Percentiles rank a stretch among this genome's conserved stretches.
phyloP scores from a whole-genome alignment of 306 rosid species.

The Inga oerstediana region DNA sequence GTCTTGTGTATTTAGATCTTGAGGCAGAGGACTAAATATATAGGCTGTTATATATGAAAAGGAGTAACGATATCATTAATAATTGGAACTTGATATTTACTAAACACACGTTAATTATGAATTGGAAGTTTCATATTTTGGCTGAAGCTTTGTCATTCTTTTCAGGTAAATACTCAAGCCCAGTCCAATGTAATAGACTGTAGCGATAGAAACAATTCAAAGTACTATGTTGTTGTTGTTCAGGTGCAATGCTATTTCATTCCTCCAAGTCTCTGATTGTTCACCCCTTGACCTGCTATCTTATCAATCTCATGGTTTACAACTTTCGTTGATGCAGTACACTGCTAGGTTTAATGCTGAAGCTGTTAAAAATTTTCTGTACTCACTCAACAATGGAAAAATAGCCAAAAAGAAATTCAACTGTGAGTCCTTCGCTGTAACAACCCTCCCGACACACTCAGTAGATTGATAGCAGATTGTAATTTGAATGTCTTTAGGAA shows the following conservation, averaged over 20 bases:
- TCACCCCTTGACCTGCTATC: not conserved
- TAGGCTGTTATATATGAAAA: not conserved
- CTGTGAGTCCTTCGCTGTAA: slow-evolving; percentile 28
- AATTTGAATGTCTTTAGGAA: too few species aligned
- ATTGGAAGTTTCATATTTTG: not conserved
- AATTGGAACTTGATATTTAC: not conserved
- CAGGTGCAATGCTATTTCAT: slow-evolving; percentile 35
- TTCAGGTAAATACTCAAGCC: slow-evolving; percentile 84
- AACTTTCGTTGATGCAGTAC: slow-evolving; percentile 43
- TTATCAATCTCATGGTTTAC: not conserved
- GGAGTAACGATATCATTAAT: not conserved
- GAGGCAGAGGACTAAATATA: not conserved
- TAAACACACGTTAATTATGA: not conserved
- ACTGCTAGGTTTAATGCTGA: slow-evolving; percentile 55
- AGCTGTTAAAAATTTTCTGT: slow-evolving; percentile 47
- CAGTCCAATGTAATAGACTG: slow-evolving; percentile 68
- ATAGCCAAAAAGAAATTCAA: slow-evolving; percentile 52
- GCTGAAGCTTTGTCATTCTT: slow-evolving; percentile 5
- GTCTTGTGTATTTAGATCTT: not conserved
- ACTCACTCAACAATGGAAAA: slow-evolving; percentile 46
- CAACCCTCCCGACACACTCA: not conserved
- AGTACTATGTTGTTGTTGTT: slow-evolving; percentile 81
- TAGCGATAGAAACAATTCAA: slow-evolving; percentile 76
- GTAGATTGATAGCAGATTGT: not conserved
- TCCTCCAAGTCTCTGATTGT: not conserved